Evolutionary conservation across 345 rosid species (phyloP), one percentile per base, ranked within the genome.

Genomic region (Rubroshorea leprosula): DNA sequence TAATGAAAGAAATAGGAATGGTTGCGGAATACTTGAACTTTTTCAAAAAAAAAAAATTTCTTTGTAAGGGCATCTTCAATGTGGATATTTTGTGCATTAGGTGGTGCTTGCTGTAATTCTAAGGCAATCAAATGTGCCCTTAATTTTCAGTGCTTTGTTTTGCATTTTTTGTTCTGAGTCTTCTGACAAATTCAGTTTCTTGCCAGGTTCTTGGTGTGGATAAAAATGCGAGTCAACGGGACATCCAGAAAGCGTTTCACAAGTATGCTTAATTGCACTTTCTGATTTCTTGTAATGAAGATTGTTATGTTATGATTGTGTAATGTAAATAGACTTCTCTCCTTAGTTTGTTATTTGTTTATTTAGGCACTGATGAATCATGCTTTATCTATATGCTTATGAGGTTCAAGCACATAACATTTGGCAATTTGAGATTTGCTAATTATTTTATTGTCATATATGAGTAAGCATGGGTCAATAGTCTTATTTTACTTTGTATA

Each of bases 231-330:
- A 75, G 85, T 68, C 95, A 82, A 62, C 83, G 97, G 4, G 96
- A 93, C 51, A 93, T 93, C 57, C 99, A 93, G 74, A 93, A 93
- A 77, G 97, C 97, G 66, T 93, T 93, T 66, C 99, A 93, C 83
- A 89, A 87, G 97, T 93, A 70, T 1, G 85, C 61, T 38, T 39
- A 24, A 39, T 8, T 3, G 26, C 17, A 29, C 54, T 13, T n/a
- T 35, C 18, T 48, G 2, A 12, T 16, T 7, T 52, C 9, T 21
- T 25, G 25, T 23, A 13, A 1, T 35, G 50, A 7, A 16, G 25
- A 41, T 41, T 41, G 24, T 26, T 53, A 19, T 12, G 18, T n/a
- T n/a, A n/a, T n/a, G n/a, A n/a, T n/a, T n/a, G n/a, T n/a, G n/a
- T n/a, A n/a, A n/a, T n/a, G n/a, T n/a, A n/a, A n/a, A n/a, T n/a